Conservation (phyloP, 176 grass and related monocot species). For the Tuctoria greenei region DNA sequence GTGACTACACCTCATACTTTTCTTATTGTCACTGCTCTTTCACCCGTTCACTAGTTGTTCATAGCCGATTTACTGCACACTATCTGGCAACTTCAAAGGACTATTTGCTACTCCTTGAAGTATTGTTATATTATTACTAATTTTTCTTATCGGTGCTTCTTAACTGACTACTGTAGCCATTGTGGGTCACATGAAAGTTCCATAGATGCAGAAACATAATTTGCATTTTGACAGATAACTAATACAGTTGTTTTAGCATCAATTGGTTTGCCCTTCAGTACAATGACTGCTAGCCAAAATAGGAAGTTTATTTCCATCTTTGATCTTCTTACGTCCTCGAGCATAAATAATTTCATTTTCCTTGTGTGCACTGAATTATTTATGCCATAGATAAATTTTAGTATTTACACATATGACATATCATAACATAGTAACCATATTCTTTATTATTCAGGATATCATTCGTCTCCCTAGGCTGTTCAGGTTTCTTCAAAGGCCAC, state of each 20-base stretch:
- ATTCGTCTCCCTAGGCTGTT: slow-evolving; percentile 90
- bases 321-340: neutral
- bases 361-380: neutral
- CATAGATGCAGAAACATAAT: neutral
- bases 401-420: neutral
- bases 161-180: neutral
- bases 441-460: slow-evolving; percentile 68
- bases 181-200: neutral
- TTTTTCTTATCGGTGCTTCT: neutral
- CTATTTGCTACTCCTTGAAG: neutral
- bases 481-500: slow-evolving; percentile 89
- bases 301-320: neutral
- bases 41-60: neutral
- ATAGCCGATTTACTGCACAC: neutral
- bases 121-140: neutral
- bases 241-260: neutral
- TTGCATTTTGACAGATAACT: neutral
- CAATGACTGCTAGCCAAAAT: neutral
- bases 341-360: neutral
- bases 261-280: neutral
- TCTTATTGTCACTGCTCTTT: neutral
- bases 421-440: neutral
- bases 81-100: neutral
- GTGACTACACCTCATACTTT: slow-evolving; percentile 23
- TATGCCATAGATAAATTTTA: neutral